phyloP scores from a whole-genome alignment of 2,329 filamentous ascomycete genomes.

The Colletotrichum caudatum region DNA sequence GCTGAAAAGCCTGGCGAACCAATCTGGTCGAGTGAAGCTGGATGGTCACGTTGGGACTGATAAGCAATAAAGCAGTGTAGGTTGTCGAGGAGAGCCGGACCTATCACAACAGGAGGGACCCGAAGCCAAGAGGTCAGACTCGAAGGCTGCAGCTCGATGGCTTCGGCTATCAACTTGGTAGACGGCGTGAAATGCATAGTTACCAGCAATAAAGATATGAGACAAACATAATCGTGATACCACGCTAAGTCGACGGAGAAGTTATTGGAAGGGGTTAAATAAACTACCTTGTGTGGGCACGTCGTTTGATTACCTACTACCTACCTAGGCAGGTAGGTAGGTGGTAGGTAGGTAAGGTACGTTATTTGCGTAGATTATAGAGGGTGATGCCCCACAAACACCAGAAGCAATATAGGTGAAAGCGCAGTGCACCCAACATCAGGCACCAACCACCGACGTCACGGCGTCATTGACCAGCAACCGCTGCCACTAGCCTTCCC shows the following conservation, averaged over 20 bases:
- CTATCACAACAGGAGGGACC: not conserved
- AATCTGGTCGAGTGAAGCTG: not conserved
- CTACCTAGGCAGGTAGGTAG: no score
- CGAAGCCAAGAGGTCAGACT: not conserved
- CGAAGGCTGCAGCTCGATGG: not conserved
- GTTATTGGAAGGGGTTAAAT: not conserved
- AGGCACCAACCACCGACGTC: not conserved
- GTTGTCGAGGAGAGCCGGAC: not conserved
- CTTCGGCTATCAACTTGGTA: not conserved
- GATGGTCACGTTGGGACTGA: not conserved
- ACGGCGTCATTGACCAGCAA: not conserved
- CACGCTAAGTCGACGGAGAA: not conserved
- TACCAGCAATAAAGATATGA: not conserved
- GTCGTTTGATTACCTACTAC: no score
- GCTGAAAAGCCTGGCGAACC: constrained; percentile 15
- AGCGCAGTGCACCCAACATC: not conserved
- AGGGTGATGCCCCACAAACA: not conserved
- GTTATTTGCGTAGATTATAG: not conserved
- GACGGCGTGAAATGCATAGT: no score
- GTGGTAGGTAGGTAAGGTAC: no score
- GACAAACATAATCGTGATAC: no score
- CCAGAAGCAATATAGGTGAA: not conserved
- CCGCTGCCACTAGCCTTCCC: not conserved
- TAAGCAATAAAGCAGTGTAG: not conserved
- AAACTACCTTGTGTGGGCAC: no score